Percentiles rank a stretch among this genome's conserved stretches.
Conservation (phyloP, 83 land plant species). For the Isoetes engelmannii region DNA sequence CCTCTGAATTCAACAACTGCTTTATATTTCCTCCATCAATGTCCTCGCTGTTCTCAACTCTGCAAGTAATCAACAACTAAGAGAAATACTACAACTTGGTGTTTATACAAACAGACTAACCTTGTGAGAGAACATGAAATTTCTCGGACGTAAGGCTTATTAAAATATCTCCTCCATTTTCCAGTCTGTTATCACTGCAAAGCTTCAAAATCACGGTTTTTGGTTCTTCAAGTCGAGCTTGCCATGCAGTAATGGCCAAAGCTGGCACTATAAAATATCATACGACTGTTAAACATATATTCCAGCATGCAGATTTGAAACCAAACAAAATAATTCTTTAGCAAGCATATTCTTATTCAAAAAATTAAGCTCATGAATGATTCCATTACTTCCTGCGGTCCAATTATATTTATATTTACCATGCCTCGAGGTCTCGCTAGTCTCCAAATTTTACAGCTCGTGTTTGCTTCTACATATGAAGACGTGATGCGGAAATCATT, state of each 20-base stretch:
- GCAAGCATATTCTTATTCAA: no score
- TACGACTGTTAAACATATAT: no score
- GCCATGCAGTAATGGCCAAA: slow-evolving; percentile 24
- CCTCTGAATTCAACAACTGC: no score
- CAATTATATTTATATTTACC: no score
- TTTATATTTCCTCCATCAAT: slow-evolving; percentile 16
- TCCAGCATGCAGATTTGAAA: no score
- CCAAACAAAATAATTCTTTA: no score
- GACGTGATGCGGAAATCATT: no score
- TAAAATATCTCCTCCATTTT: slow-evolving; percentile 13
- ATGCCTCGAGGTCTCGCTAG: no score
- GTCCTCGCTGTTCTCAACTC: slow-evolving; percentile 32
- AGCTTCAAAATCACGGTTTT: slow-evolving; percentile 26
- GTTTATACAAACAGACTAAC: background rate
- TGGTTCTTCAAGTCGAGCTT: slow-evolving; percentile 19
- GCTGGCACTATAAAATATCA: slow-evolving; percentile 19
- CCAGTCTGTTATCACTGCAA: slow-evolving; percentile 5
- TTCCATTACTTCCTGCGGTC: no score
- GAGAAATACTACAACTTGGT: background rate
- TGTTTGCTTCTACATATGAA: no score
- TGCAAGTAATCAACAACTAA: slow-evolving; percentile 5
- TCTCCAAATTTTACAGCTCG: no score
- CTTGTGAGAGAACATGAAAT: slow-evolving; percentile 25
- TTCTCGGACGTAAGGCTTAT: slow-evolving; percentile 25
- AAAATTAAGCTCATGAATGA: no score